Evolutionary conservation across 306 rosid species (phyloP), one percentile per base, ranked within the genome.

Genomic region (Comarum palustre): DNA sequence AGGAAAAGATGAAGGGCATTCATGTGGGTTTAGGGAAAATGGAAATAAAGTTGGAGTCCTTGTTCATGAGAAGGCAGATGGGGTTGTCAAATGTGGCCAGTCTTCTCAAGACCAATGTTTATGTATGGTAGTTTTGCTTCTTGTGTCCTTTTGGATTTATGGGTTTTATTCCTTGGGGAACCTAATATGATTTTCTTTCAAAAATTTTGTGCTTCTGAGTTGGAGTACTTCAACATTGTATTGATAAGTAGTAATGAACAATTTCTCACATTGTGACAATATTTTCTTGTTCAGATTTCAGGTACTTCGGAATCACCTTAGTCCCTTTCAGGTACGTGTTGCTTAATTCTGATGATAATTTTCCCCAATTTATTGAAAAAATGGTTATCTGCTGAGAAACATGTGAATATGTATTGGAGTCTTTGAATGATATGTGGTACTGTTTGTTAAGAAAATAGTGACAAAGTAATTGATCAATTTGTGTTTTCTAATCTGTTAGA

Each of bases 311-410:
- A 78, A 69, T 85, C 87, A 19, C 29, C 75, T 31, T 77, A 88
- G 32, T 83, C 72, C 61, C 73, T 78, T 78, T 90, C 92, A 65
- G 98, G 98, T 88, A 60, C 48, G 86, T 70, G 14, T 25, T 36
- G 22, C 42, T 81, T 79, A 64, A 8, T 75, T 75, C 66, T 58
- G 13, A 58, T 14, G 60, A 12, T 27, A 57, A 75, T 78, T 9
- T 19, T 0, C 11, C 24, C 57, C 3, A 22, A 22, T 54, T 54
- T 54, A 54, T 31, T 22, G 60, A 39, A 39, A 31, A 54, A 54
- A 9, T 54, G 15, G 10, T 9, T 24, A 27, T 51, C 12, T 51
- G 20, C 25, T 51, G 24, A 20, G 58, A 51, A 51, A n/a, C 25
- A 19, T 47, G 57, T 19, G 16, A 6, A 50, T 50, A 50, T 11